Base-by-base conservation (phyloP, 2,329 filamentous ascomycete species). In the Westerdykella ornata region DNA sequence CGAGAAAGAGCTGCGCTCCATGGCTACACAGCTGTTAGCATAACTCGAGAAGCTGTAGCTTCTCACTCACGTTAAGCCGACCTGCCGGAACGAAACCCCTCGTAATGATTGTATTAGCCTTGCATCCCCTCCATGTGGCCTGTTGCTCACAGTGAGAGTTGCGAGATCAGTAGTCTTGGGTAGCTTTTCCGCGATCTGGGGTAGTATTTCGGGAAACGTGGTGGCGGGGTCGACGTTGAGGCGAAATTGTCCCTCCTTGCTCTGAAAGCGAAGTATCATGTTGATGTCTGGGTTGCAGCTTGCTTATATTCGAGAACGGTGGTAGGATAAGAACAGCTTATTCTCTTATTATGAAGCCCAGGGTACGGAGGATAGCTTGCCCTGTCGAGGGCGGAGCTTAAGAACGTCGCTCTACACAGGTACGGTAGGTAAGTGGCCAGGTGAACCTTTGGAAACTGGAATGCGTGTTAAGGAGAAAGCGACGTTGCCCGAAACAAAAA, bases 221-320 rank as follows among this genome's bases (percentile, higher is more conserved):
- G 85, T 81, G 32, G 77, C 75, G 38, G 82, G 78, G 54, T 89
- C 82, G 53, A 94, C 78, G 38, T 76, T 85, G 57, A 97, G 74
- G 54, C 92, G 84, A 68, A 89, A 83, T 75, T 92, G 92, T 71
- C 92, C 92, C 71, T 96, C 88, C 50, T 86, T 88, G 63, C 88
- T 88, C 58, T 89, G 83, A 54, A 95, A 85, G 66, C 89, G 81
- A 42, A 96, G 74, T 60, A 95, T 76, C 81, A 95, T 95, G 45
- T 37, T 44, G 22, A 11, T 11, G 22, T 26, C 22, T 22, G 5
- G 8, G 42, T 16, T 34, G 16, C 12, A 13, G 3, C 16, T 32
- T 37, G 17, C 18, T 18, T 14, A 15, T 17, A 12, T 15, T 39
- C 30, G 20, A 37, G 19, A 35, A 35, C 5, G 8, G 17, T 13